Conservation (phyloP, 2,329 filamentous ascomycete species). For the Colletotrichum lini region DNA sequence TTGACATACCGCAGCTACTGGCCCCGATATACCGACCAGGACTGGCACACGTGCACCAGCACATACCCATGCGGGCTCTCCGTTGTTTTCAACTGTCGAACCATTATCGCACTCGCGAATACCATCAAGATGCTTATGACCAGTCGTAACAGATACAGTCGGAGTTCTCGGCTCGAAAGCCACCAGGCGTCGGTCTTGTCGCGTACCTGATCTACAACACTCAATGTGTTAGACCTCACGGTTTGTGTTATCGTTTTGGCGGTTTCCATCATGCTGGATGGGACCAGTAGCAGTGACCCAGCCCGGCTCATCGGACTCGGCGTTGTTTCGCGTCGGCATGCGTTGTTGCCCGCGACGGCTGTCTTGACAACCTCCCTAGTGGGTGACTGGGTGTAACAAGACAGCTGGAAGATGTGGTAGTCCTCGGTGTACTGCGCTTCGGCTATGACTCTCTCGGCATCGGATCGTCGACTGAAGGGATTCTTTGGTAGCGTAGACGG, state of each 20-base stretch:
- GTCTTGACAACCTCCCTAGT: neutral
- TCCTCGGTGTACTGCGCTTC: neutral
- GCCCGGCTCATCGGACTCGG: neutral
- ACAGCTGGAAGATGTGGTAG: conserved; percentile 29
- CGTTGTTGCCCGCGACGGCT: no score
- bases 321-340: neutral
- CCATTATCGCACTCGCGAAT: neutral
- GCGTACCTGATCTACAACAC: neutral
- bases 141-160: neutral
- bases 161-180: conserved; percentile 2
- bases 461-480: conserved; percentile 12
- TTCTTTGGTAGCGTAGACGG: conserved; percentile 17
- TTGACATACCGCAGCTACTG: neutral
- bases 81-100: neutral
- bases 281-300: neutral
- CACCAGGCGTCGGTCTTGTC: conserved; percentile 11
- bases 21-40: conserved; percentile 25
- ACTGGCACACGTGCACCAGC: conserved; percentile 28
- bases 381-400: conserved; percentile 18
- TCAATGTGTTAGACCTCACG: neutral
- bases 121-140: neutral
- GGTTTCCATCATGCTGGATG: neutral
- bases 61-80: conserved; percentile 19
- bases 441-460: neutral
- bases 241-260: neutral